phyloP scores from a whole-genome alignment of 2,329 filamentous ascomycete species.

The Penicillium sclerotigenum region DNA sequence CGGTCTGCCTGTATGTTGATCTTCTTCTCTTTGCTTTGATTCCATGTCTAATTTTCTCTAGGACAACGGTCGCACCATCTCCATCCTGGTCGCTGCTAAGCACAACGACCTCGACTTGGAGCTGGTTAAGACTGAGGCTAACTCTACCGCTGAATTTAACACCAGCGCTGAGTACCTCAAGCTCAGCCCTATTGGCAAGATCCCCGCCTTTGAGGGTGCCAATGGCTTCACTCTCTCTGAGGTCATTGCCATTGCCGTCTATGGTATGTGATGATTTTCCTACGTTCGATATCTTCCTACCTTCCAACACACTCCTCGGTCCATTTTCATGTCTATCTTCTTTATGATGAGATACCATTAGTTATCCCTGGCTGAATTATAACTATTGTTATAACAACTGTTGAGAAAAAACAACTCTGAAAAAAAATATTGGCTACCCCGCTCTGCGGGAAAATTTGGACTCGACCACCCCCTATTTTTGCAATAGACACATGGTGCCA shows the following conservation, averaged over 20 bases:
- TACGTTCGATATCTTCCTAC: conserved; percentile 5
- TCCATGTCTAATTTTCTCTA: conserved; percentile 39
- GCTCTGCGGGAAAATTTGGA: conserved; percentile 22
- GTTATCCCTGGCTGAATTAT: conserved; percentile 99
- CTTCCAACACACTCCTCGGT: not conserved
- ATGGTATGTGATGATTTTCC: conserved; percentile 66
- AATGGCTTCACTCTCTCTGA: conserved; percentile 90
- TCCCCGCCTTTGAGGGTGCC: conserved; percentile 86
- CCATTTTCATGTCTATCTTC: conserved; percentile 10
- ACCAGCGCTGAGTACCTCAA: conserved; percentile 74
- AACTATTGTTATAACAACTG: conserved; percentile 69
- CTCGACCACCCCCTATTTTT: conserved; percentile 15
- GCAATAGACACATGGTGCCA: conserved; percentile 14
- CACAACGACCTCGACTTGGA: conserved; percentile 93
- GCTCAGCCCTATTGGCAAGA: conserved; percentile 82
- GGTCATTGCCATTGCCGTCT: conserved; percentile 93
- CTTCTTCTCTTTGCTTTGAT: not conserved
- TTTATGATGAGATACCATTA: conserved; percentile 76
- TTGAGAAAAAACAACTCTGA: conserved; percentile 74
- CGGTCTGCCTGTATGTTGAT: conserved; percentile 67
- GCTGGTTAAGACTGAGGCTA: conserved; percentile 61
- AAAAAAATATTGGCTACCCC: conserved; percentile 57
- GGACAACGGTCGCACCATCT: conserved; percentile 86
- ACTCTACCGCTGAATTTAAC: conserved; percentile 57
- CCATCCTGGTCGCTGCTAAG: conserved; percentile 91